Conservation (phyloP, 805 yeast genomes). For the Isabelozyma heimii region DNA sequence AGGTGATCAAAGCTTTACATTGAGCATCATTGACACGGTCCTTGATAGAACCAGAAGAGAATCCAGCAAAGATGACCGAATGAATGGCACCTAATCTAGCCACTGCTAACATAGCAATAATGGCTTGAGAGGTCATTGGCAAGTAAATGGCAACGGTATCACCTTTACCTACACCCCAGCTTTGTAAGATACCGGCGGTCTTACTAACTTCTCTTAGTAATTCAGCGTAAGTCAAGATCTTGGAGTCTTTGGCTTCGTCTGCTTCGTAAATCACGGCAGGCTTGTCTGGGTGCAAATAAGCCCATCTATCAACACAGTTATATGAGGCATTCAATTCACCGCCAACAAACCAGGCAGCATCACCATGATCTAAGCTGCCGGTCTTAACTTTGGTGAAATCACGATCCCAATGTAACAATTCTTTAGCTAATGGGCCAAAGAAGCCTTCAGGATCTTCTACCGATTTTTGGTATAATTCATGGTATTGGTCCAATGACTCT, state of each 20-base stretch:
- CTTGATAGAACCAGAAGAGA: slow-evolving; percentile 85
- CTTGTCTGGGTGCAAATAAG: slow-evolving; percentile 80
- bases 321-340: slow-evolving; percentile 92
- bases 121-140: slow-evolving; percentile 98
- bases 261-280: slow-evolving; percentile 88
- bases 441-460: slow-evolving; percentile 53
- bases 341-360: slow-evolving; percentile 86
- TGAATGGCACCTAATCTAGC: slow-evolving; percentile 94
- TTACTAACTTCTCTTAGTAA: slow-evolving; percentile 79
- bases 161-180: slow-evolving; percentile 89
- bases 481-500: slow-evolving; percentile 58
- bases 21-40: slow-evolving; percentile 90
- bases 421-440: slow-evolving; percentile 54
- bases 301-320: slow-evolving; percentile 96
- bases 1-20: slow-evolving; percentile 83
- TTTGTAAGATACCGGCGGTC: slow-evolving; percentile 77
- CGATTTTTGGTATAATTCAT: slow-evolving; percentile 51
- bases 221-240: slow-evolving; percentile 79
- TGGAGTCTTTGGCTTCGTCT: slow-evolving; percentile 77
- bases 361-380: slow-evolving; percentile 52
- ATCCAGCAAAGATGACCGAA: slow-evolving; percentile 96
- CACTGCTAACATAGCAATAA: slow-evolving; percentile 90
- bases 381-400: slow-evolving; percentile 41
- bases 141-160: slow-evolving; percentile 94
- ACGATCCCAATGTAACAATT: slow-evolving; percentile 54